Base-by-base conservation (phyloP, 495 filamentous ascomycete species). In the Aspergillus taichungensis region DNA sequence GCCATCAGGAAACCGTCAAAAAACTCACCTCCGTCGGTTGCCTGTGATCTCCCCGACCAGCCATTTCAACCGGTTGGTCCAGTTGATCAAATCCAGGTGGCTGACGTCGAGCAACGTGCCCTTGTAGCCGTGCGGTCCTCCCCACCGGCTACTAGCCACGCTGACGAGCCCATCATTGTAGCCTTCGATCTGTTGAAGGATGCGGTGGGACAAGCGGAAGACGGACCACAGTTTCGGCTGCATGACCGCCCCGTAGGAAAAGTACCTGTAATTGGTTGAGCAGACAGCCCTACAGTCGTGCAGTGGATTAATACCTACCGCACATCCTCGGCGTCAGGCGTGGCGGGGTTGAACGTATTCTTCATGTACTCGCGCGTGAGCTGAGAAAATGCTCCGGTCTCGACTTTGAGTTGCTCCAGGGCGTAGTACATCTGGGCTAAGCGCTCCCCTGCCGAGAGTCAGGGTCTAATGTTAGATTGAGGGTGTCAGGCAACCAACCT, bases 31-130 rank as follows among this genome's bases (percentile, higher is more conserved):
- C 51, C 73, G 71, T 57, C 77, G 78, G 40, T 79, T 78, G 5
- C 88, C 85, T 46, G 78, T 79, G 54, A 83, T 65, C 50, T 82
- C 73, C 51, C 77, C 79, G 12, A 84, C 56, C 32, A 80, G 72
- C 79, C 80, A 94, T 48, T 81, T 76, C 30, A 94, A 47, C 41
- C 85, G 71, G 55, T 95, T 96, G 40, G 80, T 90, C 92, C 91
- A 98, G 65, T 96, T 96, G 62, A 96, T 98, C 42, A 95, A 68
- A 54, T 95, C 89, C 5, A 96, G 66, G 64, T 98, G 92, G 61
- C 82, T 94, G 28, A 94, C 88, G 8, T 78, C 80, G 5, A 89
- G 64, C n/a, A 98, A 61, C 3, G 92, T 96, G 4, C 92, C 92
- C 60, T 91, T 86, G 60, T 96, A 96, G 13, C 66, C 66, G 3